Evolutionary conservation across 371 early-diverging fungal genomes (phyloP), one percentile per base, ranked within the genome.

Genomic region (Chytridium lagenaria): DNA sequence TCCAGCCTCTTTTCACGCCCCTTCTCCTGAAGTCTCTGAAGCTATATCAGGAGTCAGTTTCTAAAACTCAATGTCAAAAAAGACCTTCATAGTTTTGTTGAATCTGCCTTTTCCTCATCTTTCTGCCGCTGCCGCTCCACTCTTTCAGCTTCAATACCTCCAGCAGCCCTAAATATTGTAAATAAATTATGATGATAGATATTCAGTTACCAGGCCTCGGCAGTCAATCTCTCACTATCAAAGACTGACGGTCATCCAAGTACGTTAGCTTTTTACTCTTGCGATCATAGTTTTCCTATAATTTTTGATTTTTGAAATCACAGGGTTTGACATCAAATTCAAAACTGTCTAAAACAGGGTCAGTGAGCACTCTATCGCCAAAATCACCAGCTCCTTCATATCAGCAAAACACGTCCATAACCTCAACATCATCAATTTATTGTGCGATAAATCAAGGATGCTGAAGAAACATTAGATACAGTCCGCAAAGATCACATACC

Each of bases 181-280:
- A 34, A 16, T 36, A 61, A 37, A 61, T 12, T 37, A 31, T 3
- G 16, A 23, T 55, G 55, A 23, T 16, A 16, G 55, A 23, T 16
- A 55, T 0, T 22, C 23, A 57, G 39, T 0, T 74, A 84, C 86
- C 86, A 88, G 1, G 88, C 88, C 36, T 86, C 85, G 26, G 75
- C 73, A 0, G 77, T 70, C 12, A 78, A 70, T 5, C 88, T 57
- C 72, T 88, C 88, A 22, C 83, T 85, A 39, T 85, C 85, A 59
- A 83, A 85, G 15, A 88, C 85, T 5, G 88, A 1, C 87, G 78
- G 66, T 88, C 88, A 68, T 88, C 86, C 22, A 88, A 70, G 61
- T 87, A 86, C 0, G 87, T 85, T 33, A 88, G 70, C 7, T 65
- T 67, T 72, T 71, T 73, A 73, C 55, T 23, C 77, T 66, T 0